Conservation (phyloP, 106 monocot species). For the Dioscorea dumetorum region DNA sequence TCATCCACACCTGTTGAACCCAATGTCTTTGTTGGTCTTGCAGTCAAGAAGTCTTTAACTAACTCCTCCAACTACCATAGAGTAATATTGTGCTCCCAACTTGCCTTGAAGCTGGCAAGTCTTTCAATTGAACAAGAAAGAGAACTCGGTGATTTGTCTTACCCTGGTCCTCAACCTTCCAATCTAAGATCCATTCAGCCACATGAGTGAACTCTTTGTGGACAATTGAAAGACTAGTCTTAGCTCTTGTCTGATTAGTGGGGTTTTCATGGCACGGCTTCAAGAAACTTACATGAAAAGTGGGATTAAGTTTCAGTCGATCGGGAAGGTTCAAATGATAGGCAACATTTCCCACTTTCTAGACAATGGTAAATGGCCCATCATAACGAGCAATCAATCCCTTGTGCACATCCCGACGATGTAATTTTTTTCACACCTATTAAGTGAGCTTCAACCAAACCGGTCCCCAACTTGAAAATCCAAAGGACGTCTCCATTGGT, state of each 20-base stretch:
- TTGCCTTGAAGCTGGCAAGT: too few relatives aligned
- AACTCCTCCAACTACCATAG: too few relatives aligned
- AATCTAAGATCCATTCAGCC: neutral
- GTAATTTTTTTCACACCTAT: neutral
- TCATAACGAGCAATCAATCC: neutral
- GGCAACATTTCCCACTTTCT: neutral
- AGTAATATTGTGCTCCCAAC: too few relatives aligned
- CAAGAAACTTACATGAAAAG: too few relatives aligned
- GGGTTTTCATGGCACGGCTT: neutral
- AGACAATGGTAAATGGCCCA: neutral
- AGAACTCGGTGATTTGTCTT: too few relatives aligned
- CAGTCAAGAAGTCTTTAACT: too few relatives aligned
- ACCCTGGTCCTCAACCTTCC: too few relatives aligned
- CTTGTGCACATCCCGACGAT: neutral
- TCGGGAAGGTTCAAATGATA: too few relatives aligned
- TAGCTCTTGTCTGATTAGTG: neutral
- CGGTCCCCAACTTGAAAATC: neutral
- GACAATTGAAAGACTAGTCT: neutral
- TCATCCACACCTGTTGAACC: too few relatives aligned
- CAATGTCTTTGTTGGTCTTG: too few relatives aligned
- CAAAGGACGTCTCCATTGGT: too few relatives aligned
- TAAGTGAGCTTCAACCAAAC: conserved; percentile 1
- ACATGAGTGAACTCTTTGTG: neutral
- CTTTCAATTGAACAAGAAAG: too few relatives aligned
- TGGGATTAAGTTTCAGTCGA: conserved; percentile 3